Evolutionary conservation across 225 moss, liverwort and hornwort genomes (phyloP), one percentile per base, ranked within the genome.

Genomic region (Ulota crispa): DNA sequence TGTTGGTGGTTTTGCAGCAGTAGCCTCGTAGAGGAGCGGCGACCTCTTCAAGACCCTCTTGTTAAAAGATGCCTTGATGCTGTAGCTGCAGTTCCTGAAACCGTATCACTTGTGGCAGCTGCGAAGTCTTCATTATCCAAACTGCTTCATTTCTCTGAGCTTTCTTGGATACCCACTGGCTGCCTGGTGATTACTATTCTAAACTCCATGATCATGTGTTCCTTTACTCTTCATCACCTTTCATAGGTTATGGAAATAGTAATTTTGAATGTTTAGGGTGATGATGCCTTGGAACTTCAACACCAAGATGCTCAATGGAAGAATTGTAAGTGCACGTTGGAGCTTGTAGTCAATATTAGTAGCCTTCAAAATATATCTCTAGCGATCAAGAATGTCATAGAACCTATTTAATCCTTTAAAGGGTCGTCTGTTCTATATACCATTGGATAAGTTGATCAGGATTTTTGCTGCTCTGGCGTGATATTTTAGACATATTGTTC

Each of bases 111-210:
- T 30, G 85, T 87, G 26, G 83, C 91, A 41, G 85, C 91, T 85
- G 91, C 91, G 19, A 89, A 85, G 81, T 85, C 91, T 63, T 83
- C 83, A 37, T 47, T 99, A 14, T 86, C 92, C 41, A 94, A 87
- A 81, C 78, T 88, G 42, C 87, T 94, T 75, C 88, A 90, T 72
- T 81, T 89, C 31, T 83, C 96, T 63, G 92, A 99, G 87, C 90
- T 94, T 70, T 73, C 94, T 67, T 96, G 96, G 96, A 87, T 99
- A 73, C 96, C 96, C 52, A 93, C 99, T 69, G 93, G 93, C 31
- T 99, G 96, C 81, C 76, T 99, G 99, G 99, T 96, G 89, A 74
- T 77, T 65, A 75, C 41, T 27, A 27, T 76, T 64, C 69, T 73
- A 85, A 56, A 43, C 54, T 62, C 60, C 32, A 72, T 37, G 41